phyloP scores from a whole-genome alignment of 345 rosid species.

The Sisymbrium irio region DNA sequence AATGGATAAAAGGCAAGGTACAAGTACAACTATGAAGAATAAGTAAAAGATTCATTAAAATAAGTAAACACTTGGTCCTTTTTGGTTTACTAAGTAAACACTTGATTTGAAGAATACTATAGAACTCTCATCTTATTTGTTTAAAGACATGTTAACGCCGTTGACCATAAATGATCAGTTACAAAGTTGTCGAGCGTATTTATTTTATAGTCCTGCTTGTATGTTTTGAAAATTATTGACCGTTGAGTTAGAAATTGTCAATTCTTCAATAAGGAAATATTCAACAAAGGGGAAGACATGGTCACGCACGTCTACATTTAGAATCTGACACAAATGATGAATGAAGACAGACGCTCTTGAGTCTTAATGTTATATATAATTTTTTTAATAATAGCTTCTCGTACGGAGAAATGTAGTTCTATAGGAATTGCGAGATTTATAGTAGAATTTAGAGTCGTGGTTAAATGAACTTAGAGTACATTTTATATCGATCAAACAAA shows the following conservation, averaged over 20 bases:
- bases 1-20: constrained; percentile 17
- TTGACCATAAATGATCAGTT: constrained; percentile 6
- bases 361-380: neutral
- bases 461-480: neutral
- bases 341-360: neutral
- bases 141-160: constrained; percentile 1
- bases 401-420: neutral
- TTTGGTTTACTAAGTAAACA: neutral
- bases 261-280: constrained; percentile 2
- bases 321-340: neutral
- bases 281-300: constrained; percentile 29
- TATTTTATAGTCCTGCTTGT: constrained; percentile 13
- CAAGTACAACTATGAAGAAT: neutral
- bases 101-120: neutral
- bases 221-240: constrained; percentile 11
- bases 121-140: neutral
- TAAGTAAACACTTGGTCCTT: constrained; percentile 16
- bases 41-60: neutral
- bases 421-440: neutral
- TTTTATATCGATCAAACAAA: neutral
- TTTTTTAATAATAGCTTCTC: neutral
- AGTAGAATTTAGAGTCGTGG: neutral
- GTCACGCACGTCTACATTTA: constrained; percentile 2
- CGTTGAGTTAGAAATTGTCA: constrained; percentile 27
- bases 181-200: neutral